Evolutionary conservation across 805 yeast genomes (phyloP), one percentile per base, ranked within the genome.

Genomic region (Candida takata): DNA sequence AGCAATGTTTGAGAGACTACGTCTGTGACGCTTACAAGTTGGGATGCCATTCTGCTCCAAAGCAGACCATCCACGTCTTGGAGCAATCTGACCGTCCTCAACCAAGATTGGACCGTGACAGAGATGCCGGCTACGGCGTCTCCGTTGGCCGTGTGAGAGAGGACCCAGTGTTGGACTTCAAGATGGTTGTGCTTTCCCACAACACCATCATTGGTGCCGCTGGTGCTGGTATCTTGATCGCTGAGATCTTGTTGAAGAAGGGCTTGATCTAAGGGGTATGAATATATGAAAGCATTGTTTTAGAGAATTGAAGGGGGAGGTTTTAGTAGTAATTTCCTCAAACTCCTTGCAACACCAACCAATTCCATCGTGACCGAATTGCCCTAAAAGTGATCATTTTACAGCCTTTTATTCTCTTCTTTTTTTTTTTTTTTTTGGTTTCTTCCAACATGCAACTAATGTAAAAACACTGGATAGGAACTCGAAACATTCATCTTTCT

Each of bases 201-300:
- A 92, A 92, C 72, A 92, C 98, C 37, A 74, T 92, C 52, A 85
- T 92, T 48, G 98, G 98, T 56, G 98, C 98, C 55, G 98, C 98
- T 18, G 98, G 98, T 59, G 83, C 97, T 8, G 98, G 98, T 61
- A 72, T 92, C 42, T 76, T 92, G 61, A 92, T 92, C 58, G 98
- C 95, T 35, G 98, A 92, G 68, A 70, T 87, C 37, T 70, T 92
- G 51, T 62, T 74, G 41, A 88, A 88, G 41, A 87, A 82, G 66
- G 71, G 75, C 42, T 62, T 85, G 47, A 71, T 90, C 44, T 87
- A 72, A 59, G 15, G 11, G 27, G 2, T 38, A 17, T n/a, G 14
- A 15, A 31, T n/a, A n/a, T 24, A 12, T 12, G 13, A 38, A n/a
- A 36, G 35, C 30, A 17, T 17, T 15, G 13, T 16, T 28, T 28